phyloP scores from a whole-genome alignment of 768 basidiomycete species.

The Phaeotremella skinneri region DNA sequence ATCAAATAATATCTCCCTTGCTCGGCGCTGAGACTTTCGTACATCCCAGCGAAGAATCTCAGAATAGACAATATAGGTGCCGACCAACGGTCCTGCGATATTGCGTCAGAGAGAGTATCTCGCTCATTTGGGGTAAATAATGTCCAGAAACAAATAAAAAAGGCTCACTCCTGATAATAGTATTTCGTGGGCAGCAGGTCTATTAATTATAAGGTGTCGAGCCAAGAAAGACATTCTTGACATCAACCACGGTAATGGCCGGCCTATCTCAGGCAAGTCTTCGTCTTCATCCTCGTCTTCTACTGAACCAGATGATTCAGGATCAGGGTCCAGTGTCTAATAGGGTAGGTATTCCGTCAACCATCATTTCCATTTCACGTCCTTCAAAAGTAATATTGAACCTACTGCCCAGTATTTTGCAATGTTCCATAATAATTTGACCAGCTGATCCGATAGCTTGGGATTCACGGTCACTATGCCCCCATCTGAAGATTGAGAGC shows the following conservation, averaged over 20 bases:
- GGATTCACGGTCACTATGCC: conserved; percentile 57
- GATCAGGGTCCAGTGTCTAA: conserved; percentile 6
- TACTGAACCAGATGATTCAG: conserved; percentile 24
- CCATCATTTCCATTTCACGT: too few species aligned
- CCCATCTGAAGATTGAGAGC: conserved; percentile 68
- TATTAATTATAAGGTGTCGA: conserved; percentile 41
- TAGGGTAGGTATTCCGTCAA: too few species aligned
- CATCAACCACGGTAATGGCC: conserved; percentile 84
- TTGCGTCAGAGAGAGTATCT: neutral
- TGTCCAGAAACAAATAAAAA: neutral
- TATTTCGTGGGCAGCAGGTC: conserved; percentile 34
- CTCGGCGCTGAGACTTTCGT: conserved; percentile 63
- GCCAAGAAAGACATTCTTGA: conserved; percentile 87
- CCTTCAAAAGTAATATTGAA: neutral
- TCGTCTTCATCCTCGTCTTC: conserved; percentile 34
- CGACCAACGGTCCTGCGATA: conserved; percentile 71
- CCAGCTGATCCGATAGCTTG: conserved; percentile 60
- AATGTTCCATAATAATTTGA: conserved; percentile 91
- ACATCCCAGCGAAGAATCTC: conserved; percentile 93
- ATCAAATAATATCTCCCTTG: conserved; percentile 68
- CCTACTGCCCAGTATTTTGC: conserved; percentile 67
- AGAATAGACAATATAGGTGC: conserved; percentile 75
- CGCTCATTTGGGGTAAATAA: conserved; percentile 1
- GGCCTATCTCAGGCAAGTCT: conserved; percentile 34
- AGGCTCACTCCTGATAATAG: conserved; percentile 17